Evolutionary conservation across 805 yeast species (phyloP).

Genomic region (Torulaspora gathmanii): DNA sequence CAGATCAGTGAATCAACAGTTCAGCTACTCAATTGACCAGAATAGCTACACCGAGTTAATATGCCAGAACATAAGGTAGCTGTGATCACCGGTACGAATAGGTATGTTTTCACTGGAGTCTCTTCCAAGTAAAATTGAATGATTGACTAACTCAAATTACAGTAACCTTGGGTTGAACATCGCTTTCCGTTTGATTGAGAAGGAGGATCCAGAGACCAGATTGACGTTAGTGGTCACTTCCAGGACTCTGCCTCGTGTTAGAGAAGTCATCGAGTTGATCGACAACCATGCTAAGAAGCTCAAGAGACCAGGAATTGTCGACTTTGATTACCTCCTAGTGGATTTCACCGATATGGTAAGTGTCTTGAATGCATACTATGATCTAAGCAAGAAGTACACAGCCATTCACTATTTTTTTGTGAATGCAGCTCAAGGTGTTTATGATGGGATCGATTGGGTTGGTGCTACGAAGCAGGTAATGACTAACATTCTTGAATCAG

Average conservation of each 20-base stretch:
- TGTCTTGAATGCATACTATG: slow-evolving; percentile 66
- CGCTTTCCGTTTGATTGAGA: slow-evolving; percentile 70
- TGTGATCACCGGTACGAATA: slow-evolving; percentile 44
- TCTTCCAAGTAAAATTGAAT: neutral
- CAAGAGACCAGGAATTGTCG: slow-evolving; percentile 54
- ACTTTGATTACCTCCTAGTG: slow-evolving; percentile 83
- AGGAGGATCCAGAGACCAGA: slow-evolving; percentile 47
- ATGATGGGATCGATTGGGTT: slow-evolving; percentile 81
- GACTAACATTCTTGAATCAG: slow-evolving; percentile 67
- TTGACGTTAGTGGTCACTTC: slow-evolving; percentile 85
- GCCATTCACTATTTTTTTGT: slow-evolving; percentile 74
- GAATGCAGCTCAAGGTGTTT: slow-evolving; percentile 87
- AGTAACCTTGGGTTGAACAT: slow-evolving; percentile 82
- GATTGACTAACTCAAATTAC: slow-evolving; percentile 3
- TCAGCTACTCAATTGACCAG: neutral
- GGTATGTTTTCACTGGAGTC: slow-evolving; percentile 19
- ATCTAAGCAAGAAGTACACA: slow-evolving; percentile 56
- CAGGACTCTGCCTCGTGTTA: slow-evolving; percentile 79
- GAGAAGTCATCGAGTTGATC: slow-evolving; percentile 61
- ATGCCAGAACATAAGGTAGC: slow-evolving; percentile 34
- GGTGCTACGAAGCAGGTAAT: slow-evolving; percentile 67
- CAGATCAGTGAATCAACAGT: neutral
- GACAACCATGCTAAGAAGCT: slow-evolving; percentile 41
- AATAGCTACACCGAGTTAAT: neutral
- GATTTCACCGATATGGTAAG: slow-evolving; percentile 91